Evolutionary conservation across 1,139 yeast genomes (phyloP).

Genomic region (Protomyces inouyei): DNA sequence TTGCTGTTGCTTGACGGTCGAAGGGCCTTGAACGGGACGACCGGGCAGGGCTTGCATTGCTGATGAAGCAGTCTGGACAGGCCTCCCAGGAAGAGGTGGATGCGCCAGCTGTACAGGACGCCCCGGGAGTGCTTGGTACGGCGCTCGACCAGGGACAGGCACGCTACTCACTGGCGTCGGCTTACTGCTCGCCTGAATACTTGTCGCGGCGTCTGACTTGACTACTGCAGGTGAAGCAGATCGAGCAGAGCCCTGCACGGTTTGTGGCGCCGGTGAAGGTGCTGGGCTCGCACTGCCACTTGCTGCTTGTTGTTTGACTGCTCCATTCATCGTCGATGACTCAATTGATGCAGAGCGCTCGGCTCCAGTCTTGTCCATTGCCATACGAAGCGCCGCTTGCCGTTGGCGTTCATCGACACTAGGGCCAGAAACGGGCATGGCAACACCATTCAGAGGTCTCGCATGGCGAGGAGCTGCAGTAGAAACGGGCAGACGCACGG

Average conservation of each 20-base stretch:
- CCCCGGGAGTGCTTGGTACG: background rate
- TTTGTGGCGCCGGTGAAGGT: background rate
- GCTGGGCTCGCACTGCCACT: background rate
- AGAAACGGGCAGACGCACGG: background rate
- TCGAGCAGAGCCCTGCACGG: background rate
- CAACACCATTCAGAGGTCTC: background rate
- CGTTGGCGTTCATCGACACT: background rate
- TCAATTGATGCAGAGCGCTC: background rate
- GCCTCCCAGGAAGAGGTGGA: background rate
- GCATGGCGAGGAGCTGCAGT: background rate
- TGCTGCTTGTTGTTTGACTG: background rate
- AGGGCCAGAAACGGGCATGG: background rate
- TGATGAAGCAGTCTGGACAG: background rate
- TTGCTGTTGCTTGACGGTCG: background rate
- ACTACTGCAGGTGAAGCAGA: background rate
- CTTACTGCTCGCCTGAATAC: background rate
- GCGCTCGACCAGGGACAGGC: background rate
- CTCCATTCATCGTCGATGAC: background rate
- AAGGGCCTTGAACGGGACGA: background rate
- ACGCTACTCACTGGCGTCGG: background rate
- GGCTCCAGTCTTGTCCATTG: background rate
- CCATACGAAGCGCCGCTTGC: background rate
- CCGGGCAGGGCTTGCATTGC: background rate
- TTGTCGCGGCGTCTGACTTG: background rate
- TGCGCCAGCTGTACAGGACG: background rate